Evolutionary conservation across 176 grass and related monocot genomes (phyloP).

Genomic region (Tillandsia fasciculata): DNA sequence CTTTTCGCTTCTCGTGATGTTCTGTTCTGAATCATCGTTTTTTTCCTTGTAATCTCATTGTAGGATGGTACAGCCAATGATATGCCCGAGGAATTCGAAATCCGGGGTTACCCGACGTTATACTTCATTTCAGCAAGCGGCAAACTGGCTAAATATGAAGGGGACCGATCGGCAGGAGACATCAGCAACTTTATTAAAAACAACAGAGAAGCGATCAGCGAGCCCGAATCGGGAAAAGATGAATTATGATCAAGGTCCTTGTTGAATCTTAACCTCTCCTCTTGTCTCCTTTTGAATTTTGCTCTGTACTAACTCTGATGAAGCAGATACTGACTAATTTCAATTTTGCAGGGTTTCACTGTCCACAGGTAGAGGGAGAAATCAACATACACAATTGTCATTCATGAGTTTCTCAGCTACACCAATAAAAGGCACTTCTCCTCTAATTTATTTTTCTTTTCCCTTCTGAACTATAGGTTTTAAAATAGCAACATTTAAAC

Average conservation of each 20-base stretch:
- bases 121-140: conserved; percentile 19
- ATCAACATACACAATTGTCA: no score
- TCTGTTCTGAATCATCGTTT: not conserved
- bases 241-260: conserved; percentile 19
- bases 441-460: no score
- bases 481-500: not conserved
- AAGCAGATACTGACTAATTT: no score
- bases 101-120: conserved; percentile 15
- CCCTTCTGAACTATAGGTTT: no score
- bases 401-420: no score
- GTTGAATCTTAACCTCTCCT: not conserved
- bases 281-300: not conserved
- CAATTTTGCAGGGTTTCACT: no score
- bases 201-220: conserved; percentile 2
- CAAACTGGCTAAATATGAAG: conserved; percentile 10
- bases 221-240: not conserved
- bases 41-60: not conserved
- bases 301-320: not conserved
- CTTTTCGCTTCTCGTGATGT: not conserved
- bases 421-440: no score
- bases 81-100: conserved; percentile 7
- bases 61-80: conserved; percentile 20
- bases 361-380: no score
- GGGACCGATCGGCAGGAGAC: conserved; percentile 1
- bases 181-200: conserved; percentile 7